Evolutionary conservation across 148 eudicot genomes (phyloP).

Genomic region (Vaccinium myrtillus): DNA sequence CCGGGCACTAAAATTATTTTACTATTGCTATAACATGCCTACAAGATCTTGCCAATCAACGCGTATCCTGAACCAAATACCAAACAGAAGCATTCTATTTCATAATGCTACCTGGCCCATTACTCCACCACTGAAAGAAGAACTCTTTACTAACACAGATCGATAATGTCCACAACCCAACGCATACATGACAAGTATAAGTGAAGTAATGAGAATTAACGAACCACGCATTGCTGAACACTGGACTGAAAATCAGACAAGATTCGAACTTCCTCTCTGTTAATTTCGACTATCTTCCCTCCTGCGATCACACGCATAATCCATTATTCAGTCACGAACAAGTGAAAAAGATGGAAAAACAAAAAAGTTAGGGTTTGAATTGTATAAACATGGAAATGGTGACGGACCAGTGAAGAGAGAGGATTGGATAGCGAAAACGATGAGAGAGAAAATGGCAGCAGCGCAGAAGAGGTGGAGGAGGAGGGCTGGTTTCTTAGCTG

Average conservation of each 20-base stretch:
- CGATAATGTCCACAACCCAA: no score
- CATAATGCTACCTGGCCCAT: not conserved
- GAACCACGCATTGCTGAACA: conserved; percentile 86
- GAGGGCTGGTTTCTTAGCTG: conserved; percentile 32
- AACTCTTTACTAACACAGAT: not conserved
- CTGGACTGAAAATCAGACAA: conserved; percentile 61
- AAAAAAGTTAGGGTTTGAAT: not conserved
- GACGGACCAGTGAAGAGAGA: conserved; percentile 44
- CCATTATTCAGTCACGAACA: not conserved
- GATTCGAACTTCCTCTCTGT: conserved; percentile 34
- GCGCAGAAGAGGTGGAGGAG: conserved; percentile 54
- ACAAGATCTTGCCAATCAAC: no score
- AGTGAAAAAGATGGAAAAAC: not conserved
- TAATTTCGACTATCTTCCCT: conserved; percentile 19
- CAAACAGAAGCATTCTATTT: no score
- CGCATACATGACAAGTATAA: not conserved
- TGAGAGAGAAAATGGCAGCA: conserved; percentile 58
- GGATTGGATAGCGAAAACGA: conserved; percentile 59
- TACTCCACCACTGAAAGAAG: not conserved
- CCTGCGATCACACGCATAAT: conserved; percentile 27
- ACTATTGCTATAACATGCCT: no score
- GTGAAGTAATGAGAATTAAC: conserved; percentile 11
- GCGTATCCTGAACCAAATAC: no score
- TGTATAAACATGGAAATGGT: no score
- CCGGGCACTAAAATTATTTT: no score